Evolutionary conservation across 495 filamentous ascomycete species (phyloP).

Genomic region (Neurospora sp.): DNA sequence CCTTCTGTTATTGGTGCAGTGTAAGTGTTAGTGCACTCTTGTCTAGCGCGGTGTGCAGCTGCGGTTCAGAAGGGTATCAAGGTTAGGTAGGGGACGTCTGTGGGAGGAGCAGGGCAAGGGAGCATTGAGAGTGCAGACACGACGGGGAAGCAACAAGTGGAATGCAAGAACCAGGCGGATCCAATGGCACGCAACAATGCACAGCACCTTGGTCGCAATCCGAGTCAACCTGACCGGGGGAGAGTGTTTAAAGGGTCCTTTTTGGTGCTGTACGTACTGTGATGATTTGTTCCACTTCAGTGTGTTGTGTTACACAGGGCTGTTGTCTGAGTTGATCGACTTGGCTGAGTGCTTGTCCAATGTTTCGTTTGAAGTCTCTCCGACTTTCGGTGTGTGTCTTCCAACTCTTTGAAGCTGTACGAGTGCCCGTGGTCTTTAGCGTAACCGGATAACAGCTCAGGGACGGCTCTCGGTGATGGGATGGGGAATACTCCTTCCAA

Average conservation of each 20-base stretch:
- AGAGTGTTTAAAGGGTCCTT: slow-evolving; percentile 1
- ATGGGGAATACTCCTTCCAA: not conserved
- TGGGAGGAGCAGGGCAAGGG: not conserved
- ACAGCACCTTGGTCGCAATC: slow-evolving; percentile 16
- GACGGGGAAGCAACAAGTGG: too few species aligned
- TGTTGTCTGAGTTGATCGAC: not conserved
- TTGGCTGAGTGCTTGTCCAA: not conserved
- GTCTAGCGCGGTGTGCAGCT: not conserved
- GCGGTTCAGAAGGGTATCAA: not conserved
- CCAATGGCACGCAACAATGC: slow-evolving; percentile 27
- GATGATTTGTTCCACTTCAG: not conserved
- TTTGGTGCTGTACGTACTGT: not conserved
- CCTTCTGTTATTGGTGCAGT: not conserved
- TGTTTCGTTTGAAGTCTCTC: not conserved
- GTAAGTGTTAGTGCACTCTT: not conserved
- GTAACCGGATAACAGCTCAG: not conserved
- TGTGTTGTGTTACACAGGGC: not conserved
- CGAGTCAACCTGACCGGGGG: not conserved
- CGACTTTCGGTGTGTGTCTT: not conserved
- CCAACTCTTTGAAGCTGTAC: not conserved
- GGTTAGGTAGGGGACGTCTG: not conserved
- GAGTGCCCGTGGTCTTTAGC: not conserved
- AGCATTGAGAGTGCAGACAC: not conserved
- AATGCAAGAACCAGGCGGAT: slow-evolving; percentile 4
- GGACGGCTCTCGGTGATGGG: not conserved